Base-by-base conservation (phyloP, 1,284 basidiomycete species). In the Marasmius tenuissimus region DNA sequence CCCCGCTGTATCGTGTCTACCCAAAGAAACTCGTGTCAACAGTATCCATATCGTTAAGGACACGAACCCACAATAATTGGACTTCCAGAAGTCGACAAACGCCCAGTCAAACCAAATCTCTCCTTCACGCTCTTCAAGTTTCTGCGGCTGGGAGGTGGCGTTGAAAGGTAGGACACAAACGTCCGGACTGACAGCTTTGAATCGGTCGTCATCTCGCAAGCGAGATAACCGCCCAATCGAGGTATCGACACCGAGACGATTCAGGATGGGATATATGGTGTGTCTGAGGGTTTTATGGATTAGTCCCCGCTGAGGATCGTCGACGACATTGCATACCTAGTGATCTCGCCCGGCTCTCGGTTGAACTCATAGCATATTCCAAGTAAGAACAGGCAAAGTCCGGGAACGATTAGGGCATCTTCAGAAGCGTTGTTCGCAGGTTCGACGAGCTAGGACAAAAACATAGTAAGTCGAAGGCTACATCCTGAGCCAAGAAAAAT, bases 71-170 rank as follows among this genome's bases (percentile, higher is more conserved):
- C 96, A 93, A 69, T 95, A 97, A 71, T 97, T 96, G 58, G 94
- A 94, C 77, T 98, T 98, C 91, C 95, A 96, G 73, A 98, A 99
- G 74, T 99, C 97, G n/a, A 98, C 89, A 76, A 98, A 99, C 1
- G 89, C 85, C 94, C 96, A 98, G 72, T 98, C 96, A 72, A 99
- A 94, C 97, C 96, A 99, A 38, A 98, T 80, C 72, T 96, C 96
- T n/a, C 86, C 86, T 67, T 93, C 85, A 57, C 83, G 75, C 34
- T 73, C 74, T 48, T 77, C 73, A n/a, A 73, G 64, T 69, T 78
- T 71, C 38, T 76, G 75, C 20, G 75, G 68, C 51, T 75, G 69
- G 1, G 76, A 66, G 4, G 76, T 69, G 16, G 74, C 70, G 34
- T 85, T 82, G 60, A 82, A 83, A 18, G 80, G 70, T 18, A 86